Percentiles rank a stretch among this genome's conserved stretches.
These are phyloP conservation scores for Eimeria necatrix DNA, from an alignment of 169 alveolate species.

Conservation along the genomic window DNA sequence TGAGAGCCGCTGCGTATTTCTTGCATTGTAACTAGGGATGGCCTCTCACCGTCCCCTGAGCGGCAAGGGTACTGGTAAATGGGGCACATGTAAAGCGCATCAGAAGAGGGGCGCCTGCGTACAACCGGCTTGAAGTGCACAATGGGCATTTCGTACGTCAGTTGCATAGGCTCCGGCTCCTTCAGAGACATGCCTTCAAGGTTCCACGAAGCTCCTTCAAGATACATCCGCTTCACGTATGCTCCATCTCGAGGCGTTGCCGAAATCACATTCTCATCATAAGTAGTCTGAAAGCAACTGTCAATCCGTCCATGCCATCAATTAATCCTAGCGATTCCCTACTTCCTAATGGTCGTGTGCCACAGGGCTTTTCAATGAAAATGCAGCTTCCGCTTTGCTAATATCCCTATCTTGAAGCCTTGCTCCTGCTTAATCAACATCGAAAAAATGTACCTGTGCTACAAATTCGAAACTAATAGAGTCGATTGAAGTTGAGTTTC, in stretches of 20 bases:
- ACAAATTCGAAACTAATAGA: constrained; percentile 90
- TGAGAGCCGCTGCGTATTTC: constrained; percentile 91
- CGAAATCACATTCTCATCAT: constrained; percentile 87
- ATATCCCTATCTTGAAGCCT: background rate
- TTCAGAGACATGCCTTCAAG: constrained; percentile 89
- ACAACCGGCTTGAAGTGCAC: constrained; percentile 95
- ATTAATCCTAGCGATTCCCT: too few relatives aligned
- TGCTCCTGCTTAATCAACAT: background rate
- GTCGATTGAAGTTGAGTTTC: constrained; percentile 92
- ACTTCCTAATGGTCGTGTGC: background rate
- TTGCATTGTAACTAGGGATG: constrained; percentile 88
- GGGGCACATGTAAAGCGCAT: constrained; percentile 94
- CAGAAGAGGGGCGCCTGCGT: constrained; percentile 87
- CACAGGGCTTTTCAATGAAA: background rate
- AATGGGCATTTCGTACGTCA: constrained; percentile 93
- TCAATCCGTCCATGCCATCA: too few relatives aligned
- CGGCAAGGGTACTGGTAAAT: constrained; percentile 91
- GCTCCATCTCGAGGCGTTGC: constrained; percentile 95
- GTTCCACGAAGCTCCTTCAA: constrained; percentile 98
- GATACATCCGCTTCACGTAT: constrained; percentile 90
- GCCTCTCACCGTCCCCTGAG: constrained; percentile 90
- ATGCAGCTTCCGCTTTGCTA: background rate
- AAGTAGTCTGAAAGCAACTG: constrained; percentile 56
- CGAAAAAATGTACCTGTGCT: constrained; percentile 75
- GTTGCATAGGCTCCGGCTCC: constrained; percentile 95